Percentiles rank a stretch among this genome's conserved stretches.
Evolutionary conservation across 2,329 filamentous ascomycete species (phyloP).

Genomic region (Neocucurbitaria cava): DNA sequence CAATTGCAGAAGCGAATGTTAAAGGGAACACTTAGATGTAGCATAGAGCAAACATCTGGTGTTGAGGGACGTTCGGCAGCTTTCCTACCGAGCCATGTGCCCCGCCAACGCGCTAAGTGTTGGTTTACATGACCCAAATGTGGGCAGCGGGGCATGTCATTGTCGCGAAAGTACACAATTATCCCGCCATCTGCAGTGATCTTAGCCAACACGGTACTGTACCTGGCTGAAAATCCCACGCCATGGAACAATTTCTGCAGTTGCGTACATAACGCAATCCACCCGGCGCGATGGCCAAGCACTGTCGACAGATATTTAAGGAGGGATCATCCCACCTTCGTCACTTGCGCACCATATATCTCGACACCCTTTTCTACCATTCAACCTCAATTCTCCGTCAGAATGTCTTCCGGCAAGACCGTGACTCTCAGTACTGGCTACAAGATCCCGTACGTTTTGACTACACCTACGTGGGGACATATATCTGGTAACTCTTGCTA

Average conservation of each 20-base stretch:
- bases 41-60: neutral
- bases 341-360: neutral
- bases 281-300: conserved; percentile 14
- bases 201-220: conserved; percentile 23
- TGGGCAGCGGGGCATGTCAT: conserved; percentile 29
- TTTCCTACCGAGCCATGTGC: conserved; percentile 19
- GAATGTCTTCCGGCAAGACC: conserved; percentile 47
- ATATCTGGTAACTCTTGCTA: conserved; percentile 1
- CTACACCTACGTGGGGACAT: neutral
- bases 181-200: conserved; percentile 26
- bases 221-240: conserved; percentile 20
- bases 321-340: conserved; percentile 9
- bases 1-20: too few relatives aligned
- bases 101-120: conserved; percentile 16
- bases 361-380: neutral
- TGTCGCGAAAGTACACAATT: conserved; percentile 31
- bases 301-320: conserved; percentile 19
- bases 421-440: conserved; percentile 38
- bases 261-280: conserved; percentile 13
- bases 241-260: conserved; percentile 22
- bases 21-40: too few relatives aligned
- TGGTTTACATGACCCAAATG: conserved; percentile 8
- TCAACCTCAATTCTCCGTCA: conserved; percentile 18
- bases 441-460: conserved; percentile 58
- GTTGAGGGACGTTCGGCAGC: conserved; percentile 17